Conservation (phyloP, 768 basidiomycete species). For the Tulasnella sp. region DNA sequence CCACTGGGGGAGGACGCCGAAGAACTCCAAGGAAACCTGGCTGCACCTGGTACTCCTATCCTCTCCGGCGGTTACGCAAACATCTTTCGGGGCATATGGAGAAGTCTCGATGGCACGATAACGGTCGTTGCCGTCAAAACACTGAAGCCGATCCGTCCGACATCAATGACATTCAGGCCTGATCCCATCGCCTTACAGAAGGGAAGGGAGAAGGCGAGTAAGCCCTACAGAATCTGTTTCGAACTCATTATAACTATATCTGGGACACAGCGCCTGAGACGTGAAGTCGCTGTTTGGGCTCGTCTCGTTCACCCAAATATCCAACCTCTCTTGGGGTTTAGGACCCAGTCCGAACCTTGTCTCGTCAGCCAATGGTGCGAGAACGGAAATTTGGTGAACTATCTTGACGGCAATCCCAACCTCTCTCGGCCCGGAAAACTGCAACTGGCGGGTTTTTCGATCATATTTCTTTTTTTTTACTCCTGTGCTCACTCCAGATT, state of each 20-base stretch:
- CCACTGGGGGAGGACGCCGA: neutral
- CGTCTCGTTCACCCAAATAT: neutral
- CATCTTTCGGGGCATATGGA: neutral
- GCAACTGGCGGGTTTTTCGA: neutral
- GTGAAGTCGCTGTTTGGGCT: neutral
- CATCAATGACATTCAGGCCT: conserved; percentile 35
- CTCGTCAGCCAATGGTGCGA: neutral
- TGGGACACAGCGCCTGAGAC: neutral
- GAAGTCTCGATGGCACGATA: conserved; percentile 49
- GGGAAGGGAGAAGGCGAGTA: neutral
- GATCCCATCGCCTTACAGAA: neutral
- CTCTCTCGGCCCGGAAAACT: neutral
- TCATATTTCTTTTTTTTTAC: no score
- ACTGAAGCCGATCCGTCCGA: conserved; percentile 77
- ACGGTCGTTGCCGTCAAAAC: conserved; percentile 96
- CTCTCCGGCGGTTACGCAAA: neutral
- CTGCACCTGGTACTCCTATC: neutral
- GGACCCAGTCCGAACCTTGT: neutral
- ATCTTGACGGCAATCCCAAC: neutral
- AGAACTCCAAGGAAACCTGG: neutral
- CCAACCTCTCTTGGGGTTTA: neutral
- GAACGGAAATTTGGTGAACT: neutral
- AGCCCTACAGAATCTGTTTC: neutral
- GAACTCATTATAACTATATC: neutral
- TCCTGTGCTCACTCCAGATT: neutral